Evolutionary conservation across 768 basidiomycete species (phyloP), one percentile per base, ranked within the genome.

Genomic region (Dioszegia crocea): DNA sequence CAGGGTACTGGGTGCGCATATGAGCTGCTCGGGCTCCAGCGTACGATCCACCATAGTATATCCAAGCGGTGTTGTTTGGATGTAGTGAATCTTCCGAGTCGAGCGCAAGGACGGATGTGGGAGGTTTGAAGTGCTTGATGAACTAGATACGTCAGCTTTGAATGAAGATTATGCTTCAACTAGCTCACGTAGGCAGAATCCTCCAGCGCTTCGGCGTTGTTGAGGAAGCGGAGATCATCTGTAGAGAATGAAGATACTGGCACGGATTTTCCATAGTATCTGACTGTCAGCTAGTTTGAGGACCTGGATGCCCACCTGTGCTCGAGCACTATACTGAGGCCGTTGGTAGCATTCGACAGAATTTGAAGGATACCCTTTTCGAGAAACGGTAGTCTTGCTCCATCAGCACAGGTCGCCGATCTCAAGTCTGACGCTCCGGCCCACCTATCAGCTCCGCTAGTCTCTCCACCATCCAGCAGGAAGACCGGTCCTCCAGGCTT

Each of bases 21-120:
- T 94, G 89, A 0, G 93, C 93, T 0, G 91, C 86, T 12, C 92
- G 85, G 8, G 92, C 93, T 60, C 93, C 93, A 10, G 91, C 91
- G 65, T 94, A 94, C 0, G 89, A 91, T 8, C 90, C 92, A 14
- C 94, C 94, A 68, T 94, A 94, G 74, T 94, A 75, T 39, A 79
- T 64, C 78, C 77, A 79, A 9, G 75, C 73, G 12, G 71, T 70
- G 27, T 68, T 62, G 19, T 63, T 64, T 79, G 17, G 87, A 84
- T 11, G 89, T 83, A 17, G 86, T 87, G 63, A 90, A 67, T 68
- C 88, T 83, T 67, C 23, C 0, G 60, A 57, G 14, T 29, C 52
- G 4, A 66, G 41, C 30, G 62, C n/a, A 8, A 71, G 38, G 4
- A 70, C 40, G 10, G 55, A 59, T n/a, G 52, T 17, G 6, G 74